Evolutionary conservation across 352 stramenopile species (phyloP), one percentile per base, ranked within the genome.

Genomic region (Phytophthora brassicae): DNA sequence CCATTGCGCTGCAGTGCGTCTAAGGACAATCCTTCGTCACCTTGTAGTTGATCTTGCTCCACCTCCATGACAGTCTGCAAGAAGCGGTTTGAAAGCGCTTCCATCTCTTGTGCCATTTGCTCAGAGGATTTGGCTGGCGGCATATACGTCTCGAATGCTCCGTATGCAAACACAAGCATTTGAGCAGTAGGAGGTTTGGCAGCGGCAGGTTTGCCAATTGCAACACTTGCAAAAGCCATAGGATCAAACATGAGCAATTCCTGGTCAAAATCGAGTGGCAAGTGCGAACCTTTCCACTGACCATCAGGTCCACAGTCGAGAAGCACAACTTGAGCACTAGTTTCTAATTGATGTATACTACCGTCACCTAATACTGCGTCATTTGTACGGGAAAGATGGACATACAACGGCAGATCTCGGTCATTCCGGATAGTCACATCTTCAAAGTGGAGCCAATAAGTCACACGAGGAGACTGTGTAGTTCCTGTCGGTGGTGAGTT

Each of bases 291-390:
- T 52, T 75, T 75, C 70, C 79, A 88, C 36, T 89, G 81, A 1
- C 83, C 83, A 11, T 89, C 75, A 3, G 83, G 83, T 0, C 80
- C 79, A 38, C 72, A 44, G 42, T 89, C 83, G 13, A 92, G 64
- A 39, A 81, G 43, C n/a, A 92, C 36, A 19, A 67, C 63, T 51
- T 89, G 77, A 6, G 67, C 70, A n/a, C 56, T 56, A 16, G 55
- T 17, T 31, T 89, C 82, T 8, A 89, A 53, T 19, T 63, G 60
- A 5, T 66, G 70, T 8, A 86, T 24, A 8, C 38, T 62, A 13
- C 52, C 66, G 22, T 86, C 70, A 9, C 72, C 65, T 24, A 77
- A 43, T 20, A 12, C 29, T 42, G 45, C 4, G 4, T 66, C 60
- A 1, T 66, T 55, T 1, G 54, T 52, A 2, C 69, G 70, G 0